Evolutionary conservation across 129 eudicot genomes (phyloP).

Genomic region (Lactuca saligna): DNA sequence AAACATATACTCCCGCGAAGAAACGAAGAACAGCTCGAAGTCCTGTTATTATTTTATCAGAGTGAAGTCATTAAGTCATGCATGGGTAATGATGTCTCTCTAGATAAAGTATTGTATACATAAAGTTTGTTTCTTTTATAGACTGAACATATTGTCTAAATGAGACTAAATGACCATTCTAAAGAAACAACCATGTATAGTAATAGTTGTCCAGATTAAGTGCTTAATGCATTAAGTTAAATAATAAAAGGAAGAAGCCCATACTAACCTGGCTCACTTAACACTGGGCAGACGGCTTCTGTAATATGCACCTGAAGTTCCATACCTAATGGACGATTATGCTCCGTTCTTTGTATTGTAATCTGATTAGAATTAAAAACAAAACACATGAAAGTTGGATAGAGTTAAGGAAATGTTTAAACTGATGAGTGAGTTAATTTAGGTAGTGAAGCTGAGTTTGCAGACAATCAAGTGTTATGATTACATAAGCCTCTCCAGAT

Average conservation of each 20-base stretch:
- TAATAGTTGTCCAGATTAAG: background rate
- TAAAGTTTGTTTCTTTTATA: too few relatives aligned
- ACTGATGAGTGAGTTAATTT: background rate
- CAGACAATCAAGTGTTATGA: slow-evolving; percentile 36
- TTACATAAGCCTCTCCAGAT: slow-evolving; percentile 98
- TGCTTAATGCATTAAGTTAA: background rate
- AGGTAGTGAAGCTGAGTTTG: slow-evolving; percentile 23
- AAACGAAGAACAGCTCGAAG: slow-evolving; percentile 90
- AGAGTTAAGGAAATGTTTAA: slow-evolving; percentile 10
- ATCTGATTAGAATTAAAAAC: slow-evolving; percentile 50
- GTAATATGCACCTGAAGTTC: slow-evolving; percentile 75
- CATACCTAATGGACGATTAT: slow-evolving; percentile 72
- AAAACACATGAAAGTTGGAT: slow-evolving; percentile 7
- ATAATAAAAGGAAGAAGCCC: background rate
- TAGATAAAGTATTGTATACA: background rate
- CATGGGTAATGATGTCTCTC: too few relatives aligned
- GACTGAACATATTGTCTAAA: slow-evolving; percentile 7
- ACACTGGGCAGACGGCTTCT: slow-evolving; percentile 83
- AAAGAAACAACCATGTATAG: too few relatives aligned
- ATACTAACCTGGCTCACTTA: slow-evolving; percentile 90
- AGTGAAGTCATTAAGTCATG: background rate
- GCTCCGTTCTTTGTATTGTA: slow-evolving; percentile 74
- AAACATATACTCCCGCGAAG: slow-evolving; percentile 73
- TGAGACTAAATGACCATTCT: background rate
- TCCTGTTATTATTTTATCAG: slow-evolving; percentile 49